phyloP scores from a whole-genome alignment of 805 yeast genomes.

The Candida boleticola region DNA sequence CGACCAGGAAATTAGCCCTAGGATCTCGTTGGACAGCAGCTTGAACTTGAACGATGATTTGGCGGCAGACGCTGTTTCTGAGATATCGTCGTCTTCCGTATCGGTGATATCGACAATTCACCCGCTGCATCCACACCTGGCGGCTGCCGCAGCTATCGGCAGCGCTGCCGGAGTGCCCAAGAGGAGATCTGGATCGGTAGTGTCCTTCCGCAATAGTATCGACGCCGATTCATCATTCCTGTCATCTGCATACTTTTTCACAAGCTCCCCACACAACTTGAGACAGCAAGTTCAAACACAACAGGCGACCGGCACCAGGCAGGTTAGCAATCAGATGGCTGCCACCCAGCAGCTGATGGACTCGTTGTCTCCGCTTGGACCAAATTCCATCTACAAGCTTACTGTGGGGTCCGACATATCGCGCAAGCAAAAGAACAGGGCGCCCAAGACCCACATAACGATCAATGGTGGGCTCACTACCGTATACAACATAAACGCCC shows the following conservation, averaged over 20 bases:
- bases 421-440: conserved; percentile 31
- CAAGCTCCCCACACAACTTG: not conserved
- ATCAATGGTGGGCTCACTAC: conserved; percentile 45
- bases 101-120: conserved; percentile 3
- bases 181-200: conserved; percentile 10
- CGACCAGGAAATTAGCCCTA: conserved; percentile 5
- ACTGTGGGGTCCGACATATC: conserved; percentile 59
- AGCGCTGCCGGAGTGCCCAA: not conserved
- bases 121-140: not conserved
- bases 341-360: conserved; percentile 5
- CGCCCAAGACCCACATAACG: conserved; percentile 32
- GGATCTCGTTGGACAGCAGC: conserved; percentile 21
- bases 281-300: not conserved
- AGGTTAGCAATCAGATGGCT: not conserved
- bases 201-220: conserved; percentile 25
- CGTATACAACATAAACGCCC: conserved; percentile 50
- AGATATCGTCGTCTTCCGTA: conserved; percentile 6
- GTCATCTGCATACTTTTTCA: conserved; percentile 22
- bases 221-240: conserved; percentile 31
- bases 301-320: not conserved
- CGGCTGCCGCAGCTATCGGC: not conserved
- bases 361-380: conserved; percentile 56
- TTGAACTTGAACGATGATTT: conserved; percentile 34
- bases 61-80: conserved; percentile 21
- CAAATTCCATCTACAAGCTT: conserved; percentile 75